Evolutionary conservation across 2,329 filamentous ascomycete genomes (phyloP).

Genomic region (Knufia petricola): DNA sequence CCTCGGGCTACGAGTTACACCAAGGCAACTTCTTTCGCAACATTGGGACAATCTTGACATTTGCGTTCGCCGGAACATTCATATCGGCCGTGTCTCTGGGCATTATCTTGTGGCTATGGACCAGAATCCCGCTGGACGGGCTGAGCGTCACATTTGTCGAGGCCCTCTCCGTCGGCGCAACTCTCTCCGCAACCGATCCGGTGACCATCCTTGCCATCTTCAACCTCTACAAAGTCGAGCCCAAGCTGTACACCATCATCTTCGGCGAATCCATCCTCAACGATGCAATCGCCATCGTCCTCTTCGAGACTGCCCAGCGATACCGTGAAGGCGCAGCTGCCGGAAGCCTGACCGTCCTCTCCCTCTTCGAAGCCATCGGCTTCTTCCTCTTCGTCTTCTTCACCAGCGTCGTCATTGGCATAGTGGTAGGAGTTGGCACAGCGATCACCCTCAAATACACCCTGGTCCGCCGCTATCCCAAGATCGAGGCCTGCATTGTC

Average conservation of each 20-base stretch:
- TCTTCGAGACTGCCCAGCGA: conserved; percentile 94
- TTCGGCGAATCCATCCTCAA: conserved; percentile 98
- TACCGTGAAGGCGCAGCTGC: conserved; percentile 68
- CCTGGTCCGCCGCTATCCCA: conserved; percentile 80
- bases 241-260: conserved; percentile 96
- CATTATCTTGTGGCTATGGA: conserved; percentile 79
- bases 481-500: conserved; percentile 93
- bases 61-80: conserved; percentile 94
- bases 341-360: conserved; percentile 64
- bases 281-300: conserved; percentile 94
- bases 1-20: conserved; percentile 92
- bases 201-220: conserved; percentile 98
- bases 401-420: conserved; percentile 79
- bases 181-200: conserved; percentile 90
- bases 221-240: conserved; percentile 98
- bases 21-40: conserved; percentile 99
- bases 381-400: conserved; percentile 96
- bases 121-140: conserved; percentile 73
- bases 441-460: conserved; percentile 90
- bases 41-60: conserved; percentile 92
- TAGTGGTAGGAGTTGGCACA: conserved; percentile 75
- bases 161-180: conserved; percentile 91
- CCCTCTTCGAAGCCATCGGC: conserved; percentile 81
- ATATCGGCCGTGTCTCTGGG: conserved; percentile 94
- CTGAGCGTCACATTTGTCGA: conserved; percentile 86